Conservation (phyloP, 2,329 filamentous ascomycete genomes). For the Passalora sequoiae region DNA sequence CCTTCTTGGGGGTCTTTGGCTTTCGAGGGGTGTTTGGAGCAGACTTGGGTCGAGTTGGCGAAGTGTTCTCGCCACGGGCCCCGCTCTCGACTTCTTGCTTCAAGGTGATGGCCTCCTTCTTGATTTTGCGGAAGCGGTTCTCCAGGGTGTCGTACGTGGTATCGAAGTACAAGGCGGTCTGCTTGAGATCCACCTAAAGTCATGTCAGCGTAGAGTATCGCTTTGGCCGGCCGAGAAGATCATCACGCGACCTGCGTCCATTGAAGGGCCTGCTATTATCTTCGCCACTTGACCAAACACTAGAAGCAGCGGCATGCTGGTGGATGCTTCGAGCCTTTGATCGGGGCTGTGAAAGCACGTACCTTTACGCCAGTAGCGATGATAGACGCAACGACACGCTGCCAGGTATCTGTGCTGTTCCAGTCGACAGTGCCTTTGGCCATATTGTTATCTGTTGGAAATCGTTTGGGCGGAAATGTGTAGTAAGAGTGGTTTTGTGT, state of each 20-base stretch:
- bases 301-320: too few relatives aligned
- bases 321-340: too few relatives aligned
- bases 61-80: constrained; percentile 17
- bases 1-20: constrained; percentile 23
- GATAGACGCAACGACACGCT: constrained; percentile 39
- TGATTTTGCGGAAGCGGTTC: constrained; percentile 43
- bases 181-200: constrained; percentile 41
- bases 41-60: constrained; percentile 10
- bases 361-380: constrained; percentile 37
- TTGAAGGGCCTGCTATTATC: too few relatives aligned
- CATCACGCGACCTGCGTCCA: too few relatives aligned
- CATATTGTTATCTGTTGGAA: constrained; percentile 9
- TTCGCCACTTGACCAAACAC: too few relatives aligned
- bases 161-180: constrained; percentile 43
- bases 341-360: too few relatives aligned
- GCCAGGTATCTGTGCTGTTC: constrained; percentile 33
- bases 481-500: too few relatives aligned
- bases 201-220: neutral
- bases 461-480: too few relatives aligned
- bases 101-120: constrained; percentile 36
- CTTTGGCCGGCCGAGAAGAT: too few relatives aligned
- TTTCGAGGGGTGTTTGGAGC: constrained; percentile 22
- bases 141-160: constrained; percentile 48
- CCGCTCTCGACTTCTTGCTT: constrained; percentile 26
- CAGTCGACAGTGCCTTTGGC: constrained; percentile 32